Evolutionary conservation across 2,329 filamentous ascomycete genomes (phyloP).

Genomic region (Penicillium sp.): DNA sequence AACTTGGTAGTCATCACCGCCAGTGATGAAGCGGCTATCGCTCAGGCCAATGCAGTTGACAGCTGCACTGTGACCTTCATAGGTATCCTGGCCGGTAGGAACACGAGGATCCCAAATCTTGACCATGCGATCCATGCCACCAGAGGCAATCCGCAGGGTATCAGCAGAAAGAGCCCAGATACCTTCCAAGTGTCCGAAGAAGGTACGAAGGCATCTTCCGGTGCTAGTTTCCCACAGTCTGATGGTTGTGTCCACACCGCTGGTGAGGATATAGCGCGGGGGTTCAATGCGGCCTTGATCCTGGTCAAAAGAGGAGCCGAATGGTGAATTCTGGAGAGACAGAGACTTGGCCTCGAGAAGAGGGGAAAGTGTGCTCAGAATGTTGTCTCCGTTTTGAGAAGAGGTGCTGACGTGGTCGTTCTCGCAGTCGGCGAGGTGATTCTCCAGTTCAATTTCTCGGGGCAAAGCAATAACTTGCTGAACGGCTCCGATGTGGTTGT

Average conservation of each 20-base stretch:
- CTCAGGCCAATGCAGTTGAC: conserved; percentile 92
- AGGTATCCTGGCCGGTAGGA: conserved; percentile 87
- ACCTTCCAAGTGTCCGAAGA: conserved; percentile 95
- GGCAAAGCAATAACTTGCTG: conserved; percentile 87
- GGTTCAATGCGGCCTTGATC: conserved; percentile 67
- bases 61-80: conserved; percentile 84
- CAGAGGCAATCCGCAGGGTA: conserved; percentile 81
- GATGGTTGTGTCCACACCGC: conserved; percentile 86
- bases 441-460: conserved; percentile 84
- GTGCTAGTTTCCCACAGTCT: conserved; percentile 87
- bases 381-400: conserved; percentile 32
- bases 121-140: conserved; percentile 89
- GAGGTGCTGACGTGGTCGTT: conserved; percentile 54
- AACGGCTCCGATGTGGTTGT: conserved; percentile 91
- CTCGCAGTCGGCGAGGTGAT: conserved; percentile 57
- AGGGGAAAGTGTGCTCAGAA: conserved; percentile 26
- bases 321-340: conserved; percentile 52
- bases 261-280: conserved; percentile 88
- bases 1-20: conserved; percentile 90
- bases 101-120: conserved; percentile 94
- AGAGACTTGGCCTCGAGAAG: conserved; percentile 26
- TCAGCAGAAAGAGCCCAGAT: conserved; percentile 93
- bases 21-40: conserved; percentile 84
- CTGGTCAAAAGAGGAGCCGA: conserved; percentile 63
- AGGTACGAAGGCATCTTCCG: conserved; percentile 80